Percentiles rank a stretch among this genome's conserved stretches.
Evolutionary conservation across 768 basidiomycete species (phyloP).

Genomic region (Boletus fagicola): DNA sequence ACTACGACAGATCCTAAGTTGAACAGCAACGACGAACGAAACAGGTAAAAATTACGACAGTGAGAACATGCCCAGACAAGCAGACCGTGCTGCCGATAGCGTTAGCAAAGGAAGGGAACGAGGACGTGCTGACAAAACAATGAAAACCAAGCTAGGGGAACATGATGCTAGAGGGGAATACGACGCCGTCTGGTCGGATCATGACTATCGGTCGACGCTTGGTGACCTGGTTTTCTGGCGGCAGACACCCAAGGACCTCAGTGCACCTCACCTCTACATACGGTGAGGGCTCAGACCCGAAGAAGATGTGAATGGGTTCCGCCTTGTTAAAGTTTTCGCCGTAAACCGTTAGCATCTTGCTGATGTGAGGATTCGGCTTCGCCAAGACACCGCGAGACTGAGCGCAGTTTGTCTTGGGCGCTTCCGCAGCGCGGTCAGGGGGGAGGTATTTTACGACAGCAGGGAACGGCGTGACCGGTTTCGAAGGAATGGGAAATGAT

Average conservation of each 20-base stretch:
- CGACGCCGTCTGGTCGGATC: constrained; percentile 80
- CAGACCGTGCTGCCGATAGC: constrained; percentile 32
- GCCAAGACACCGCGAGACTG: constrained; percentile 65
- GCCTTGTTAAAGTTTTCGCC: constrained; percentile 87
- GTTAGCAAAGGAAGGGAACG: constrained; percentile 14
- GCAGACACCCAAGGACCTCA: constrained; percentile 79
- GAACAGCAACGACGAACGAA: constrained; percentile 23
- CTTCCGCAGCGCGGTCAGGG: constrained; percentile 82
- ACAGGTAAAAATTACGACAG: constrained; percentile 20
- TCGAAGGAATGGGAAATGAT: constrained; percentile 76
- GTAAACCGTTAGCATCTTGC: constrained; percentile 82
- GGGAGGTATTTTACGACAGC: constrained; percentile 88
- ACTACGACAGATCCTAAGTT: constrained; percentile 31
- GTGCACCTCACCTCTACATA: constrained; percentile 85
- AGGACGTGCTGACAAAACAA: constrained; percentile 14
- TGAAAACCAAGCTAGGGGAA: constrained; percentile 57
- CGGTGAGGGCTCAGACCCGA: constrained; percentile 84
- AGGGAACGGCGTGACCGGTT: constrained; percentile 84
- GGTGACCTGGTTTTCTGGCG: constrained; percentile 61
- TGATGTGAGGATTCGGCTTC: constrained; percentile 75
- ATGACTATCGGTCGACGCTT: constrained; percentile 81
- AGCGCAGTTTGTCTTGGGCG: constrained; percentile 68
- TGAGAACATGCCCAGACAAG: constrained; percentile 19
- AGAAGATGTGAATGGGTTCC: constrained; percentile 81
- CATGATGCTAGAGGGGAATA: constrained; percentile 79